Conservation (phyloP, 2,329 filamentous ascomycete species). For the Penicillium glabrum region DNA sequence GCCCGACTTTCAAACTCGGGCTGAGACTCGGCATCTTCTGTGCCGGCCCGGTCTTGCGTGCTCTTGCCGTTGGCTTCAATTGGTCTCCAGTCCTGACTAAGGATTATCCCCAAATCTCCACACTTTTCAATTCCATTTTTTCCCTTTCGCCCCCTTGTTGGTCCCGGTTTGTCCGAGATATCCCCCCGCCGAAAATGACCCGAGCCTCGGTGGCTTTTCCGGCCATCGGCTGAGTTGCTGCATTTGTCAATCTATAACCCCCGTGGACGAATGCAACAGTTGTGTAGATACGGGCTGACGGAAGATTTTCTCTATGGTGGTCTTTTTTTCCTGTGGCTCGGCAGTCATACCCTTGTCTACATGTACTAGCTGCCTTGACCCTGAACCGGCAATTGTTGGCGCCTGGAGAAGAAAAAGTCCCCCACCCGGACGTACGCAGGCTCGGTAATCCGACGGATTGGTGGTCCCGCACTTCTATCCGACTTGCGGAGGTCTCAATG, state of each 20-base stretch:
- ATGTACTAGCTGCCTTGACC: background rate
- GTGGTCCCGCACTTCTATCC: constrained; percentile 7
- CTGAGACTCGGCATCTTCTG: constrained; percentile 17
- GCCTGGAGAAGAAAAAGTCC: background rate
- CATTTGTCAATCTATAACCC: background rate
- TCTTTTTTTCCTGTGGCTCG: background rate
- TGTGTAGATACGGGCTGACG: background rate
- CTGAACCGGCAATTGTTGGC: background rate
- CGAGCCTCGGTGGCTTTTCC: constrained; percentile 16
- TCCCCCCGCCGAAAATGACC: constrained; percentile 15
- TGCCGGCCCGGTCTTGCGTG: constrained; percentile 16
- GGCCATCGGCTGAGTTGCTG: constrained; percentile 3
- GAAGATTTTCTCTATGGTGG: background rate
- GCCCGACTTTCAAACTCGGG: constrained; percentile 18
- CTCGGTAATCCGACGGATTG: constrained; percentile 6
- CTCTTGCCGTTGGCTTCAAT: constrained; percentile 1
- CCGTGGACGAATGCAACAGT: background rate
- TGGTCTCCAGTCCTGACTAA: background rate
- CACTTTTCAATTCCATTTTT: background rate
- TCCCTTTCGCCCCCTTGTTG: background rate
- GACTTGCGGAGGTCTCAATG: constrained; percentile 13
- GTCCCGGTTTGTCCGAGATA: constrained; percentile 3
- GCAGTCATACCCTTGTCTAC: background rate
- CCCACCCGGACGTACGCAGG: constrained; percentile 11
- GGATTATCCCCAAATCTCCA: background rate